A percentile compares a stretch with the other conserved stretches of the same genome.
Evolutionary conservation across 2,329 filamentous ascomycete genomes (phyloP).

Genomic region (Nemania sp.): DNA sequence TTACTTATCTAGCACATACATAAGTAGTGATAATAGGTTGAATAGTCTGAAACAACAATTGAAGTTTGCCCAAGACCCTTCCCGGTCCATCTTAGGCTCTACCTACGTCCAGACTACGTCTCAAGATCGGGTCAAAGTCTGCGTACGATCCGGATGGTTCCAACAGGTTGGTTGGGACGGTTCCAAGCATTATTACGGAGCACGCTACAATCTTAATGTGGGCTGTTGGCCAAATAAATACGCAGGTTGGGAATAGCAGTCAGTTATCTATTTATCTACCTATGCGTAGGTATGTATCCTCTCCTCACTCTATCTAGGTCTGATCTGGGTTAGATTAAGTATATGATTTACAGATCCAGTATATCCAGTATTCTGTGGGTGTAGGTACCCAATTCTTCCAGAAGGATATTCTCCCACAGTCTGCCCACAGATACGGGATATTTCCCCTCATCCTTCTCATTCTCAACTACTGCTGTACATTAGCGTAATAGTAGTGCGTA

Average conservation of each 20-base stretch:
- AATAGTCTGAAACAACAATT: neutral
- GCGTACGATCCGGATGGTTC: slow-evolving; percentile 28
- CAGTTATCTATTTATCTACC: neutral
- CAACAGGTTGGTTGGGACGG: slow-evolving; percentile 22
- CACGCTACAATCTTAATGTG: slow-evolving; percentile 25
- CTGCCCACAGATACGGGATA: slow-evolving; percentile 10
- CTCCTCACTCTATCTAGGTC: neutral
- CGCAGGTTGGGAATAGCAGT: neutral
- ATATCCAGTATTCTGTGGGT: neutral
- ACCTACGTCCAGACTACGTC: no score
- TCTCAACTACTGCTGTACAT: neutral
- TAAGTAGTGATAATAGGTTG: neutral
- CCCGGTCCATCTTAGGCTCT: slow-evolving; percentile 5
- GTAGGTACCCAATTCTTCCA: neutral
- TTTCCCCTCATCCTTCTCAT: slow-evolving; percentile 9
- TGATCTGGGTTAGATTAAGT: neutral
- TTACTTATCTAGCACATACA: neutral
- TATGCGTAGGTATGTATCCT: neutral
- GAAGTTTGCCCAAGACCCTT: neutral
- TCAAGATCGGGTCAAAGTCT: slow-evolving; percentile 13
- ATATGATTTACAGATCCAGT: no score
- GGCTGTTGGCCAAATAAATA: slow-evolving; percentile 5
- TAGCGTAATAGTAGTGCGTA: neutral
- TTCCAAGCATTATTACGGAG: slow-evolving; percentile 20
- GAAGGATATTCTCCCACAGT: neutral